Evolutionary conservation across 495 filamentous ascomycete genomes (phyloP), one percentile per base, ranked within the genome.

Genomic region (Penicillium dipodomyicola): DNA sequence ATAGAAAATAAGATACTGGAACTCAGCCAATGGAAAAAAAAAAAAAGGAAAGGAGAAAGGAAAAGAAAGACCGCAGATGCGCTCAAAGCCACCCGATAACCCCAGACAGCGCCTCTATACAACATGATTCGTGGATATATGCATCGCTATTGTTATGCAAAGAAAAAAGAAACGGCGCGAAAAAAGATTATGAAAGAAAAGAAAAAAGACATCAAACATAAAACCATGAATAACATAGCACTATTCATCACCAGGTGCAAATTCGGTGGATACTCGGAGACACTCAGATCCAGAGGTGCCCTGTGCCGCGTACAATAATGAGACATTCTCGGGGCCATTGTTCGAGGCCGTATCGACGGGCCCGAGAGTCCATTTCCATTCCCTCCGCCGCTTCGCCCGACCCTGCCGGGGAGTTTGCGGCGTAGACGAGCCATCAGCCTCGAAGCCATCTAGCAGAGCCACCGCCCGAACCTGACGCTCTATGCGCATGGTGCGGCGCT

Each of bases 341-440:
- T 41, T 44, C 7, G 27, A 27, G 30, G 56, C 37, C 39, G 27
- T 40, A 3, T 69, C 56, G 5, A 74, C 22, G 7, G 81, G 76
- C 0, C 73, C 80, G 15, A 85, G 61, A 4, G 82, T 85, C 82
- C 82, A 85, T 48, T 70, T 67, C 82, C 82, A 85, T 63, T 82
- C 76, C 19, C 82, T 65, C 5, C 77, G 73, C 22, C 78, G 77
- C 52, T 83, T 84, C 52, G 64, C 65, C 3, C 80, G 75, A 23
- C 68, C 71, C 22, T 78, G 77, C 5, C 75, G 71, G 4, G 81
- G 79, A 9, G 79, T 82, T 37, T 76, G 74, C 1, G 82, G 78
- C 40, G 71, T 78, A 9, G 68, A 68, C 7, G 70, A 68, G 47
- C 66, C 68, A 57, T 66, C 61, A 8, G 63, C 58, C 12, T 72